Evolutionary conservation across 257 asterid genomes (phyloP), one percentile per base, ranked within the genome.

Genomic region (Euphrasia confusa): DNA sequence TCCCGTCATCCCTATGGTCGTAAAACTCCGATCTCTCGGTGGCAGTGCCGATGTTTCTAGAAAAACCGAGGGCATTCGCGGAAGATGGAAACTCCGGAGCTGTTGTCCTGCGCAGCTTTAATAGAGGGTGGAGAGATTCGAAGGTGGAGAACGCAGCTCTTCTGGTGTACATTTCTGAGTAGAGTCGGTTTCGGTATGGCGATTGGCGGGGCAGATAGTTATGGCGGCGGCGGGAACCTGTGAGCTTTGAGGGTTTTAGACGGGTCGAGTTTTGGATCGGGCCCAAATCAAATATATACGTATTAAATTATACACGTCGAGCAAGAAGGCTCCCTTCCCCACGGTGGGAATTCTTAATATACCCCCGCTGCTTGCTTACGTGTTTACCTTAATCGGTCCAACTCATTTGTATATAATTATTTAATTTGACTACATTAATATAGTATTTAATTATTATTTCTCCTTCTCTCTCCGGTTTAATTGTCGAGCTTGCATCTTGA

Each of bases 51-150:
- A 73, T 63, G 71, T 52, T 73, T 66, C 77, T 75, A 57, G 61
- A 70, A 52, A 64, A 75, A 71, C 15, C 18, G 60, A 55, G 70
- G 66, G 65, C 35, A 40, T 62, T 63, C 9, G 56, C 7, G 7
- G 60, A 37, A 68, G 14, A 42, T 1, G 61, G 50, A 56, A 63
- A 58, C 15, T 49, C 17, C 5, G 37, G 37, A 12, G 72, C 42
- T 59, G 50, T 73, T 47, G 76, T 58, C 69, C 80, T 65, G 59
- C 95, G 70, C 72, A 81, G 80, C 81, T 75, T 80, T 9, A 61
- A 50, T 11, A 67, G 52, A 7, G 67, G 69, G 47, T 65, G 64
- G 61, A 88, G 79, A 54, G 72, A 73, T 61, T 63, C 68, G 76
- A 72, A 10, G 42, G 79, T 56, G 63, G 67, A 7, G 63, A 56